Conservation (phyloP, 2,329 filamentous ascomycete genomes). For the Penicillium brevicompactum region DNA sequence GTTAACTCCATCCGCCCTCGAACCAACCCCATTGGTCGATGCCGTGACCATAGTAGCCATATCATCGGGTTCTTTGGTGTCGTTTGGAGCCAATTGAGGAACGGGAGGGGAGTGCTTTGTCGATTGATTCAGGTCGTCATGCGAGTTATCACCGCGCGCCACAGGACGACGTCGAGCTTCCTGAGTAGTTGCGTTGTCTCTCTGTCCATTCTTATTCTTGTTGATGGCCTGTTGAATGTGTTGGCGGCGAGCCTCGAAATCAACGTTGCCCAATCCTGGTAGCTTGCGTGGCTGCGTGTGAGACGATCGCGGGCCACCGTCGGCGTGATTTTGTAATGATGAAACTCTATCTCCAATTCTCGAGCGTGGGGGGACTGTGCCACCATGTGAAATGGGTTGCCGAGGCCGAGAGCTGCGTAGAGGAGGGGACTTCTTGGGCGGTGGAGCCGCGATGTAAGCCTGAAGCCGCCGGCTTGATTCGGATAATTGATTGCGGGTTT, state of each 20-base stretch:
- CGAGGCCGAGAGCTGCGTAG: conserved; percentile 80
- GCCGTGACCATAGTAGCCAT: conserved; percentile 29
- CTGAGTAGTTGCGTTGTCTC: conserved; percentile 60
- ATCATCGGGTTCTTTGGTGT: conserved; percentile 16
- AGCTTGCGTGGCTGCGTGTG: conserved; percentile 46
- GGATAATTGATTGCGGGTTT: conserved; percentile 37
- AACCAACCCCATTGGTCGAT: conserved; percentile 11
- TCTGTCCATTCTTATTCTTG: conserved; percentile 56
- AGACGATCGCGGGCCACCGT: conserved; percentile 36
- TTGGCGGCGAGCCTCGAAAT: conserved; percentile 80
- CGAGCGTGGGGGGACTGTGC: conserved; percentile 69
- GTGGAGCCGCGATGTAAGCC: conserved; percentile 71
- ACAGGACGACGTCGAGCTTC: conserved; percentile 48
- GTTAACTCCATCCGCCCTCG: conserved; percentile 12
- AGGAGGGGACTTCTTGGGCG: conserved; percentile 74
- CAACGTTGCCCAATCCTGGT: conserved; percentile 72
- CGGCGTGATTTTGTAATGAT: conserved; percentile 42
- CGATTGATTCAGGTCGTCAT: conserved; percentile 29
- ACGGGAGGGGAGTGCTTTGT: conserved; percentile 15
- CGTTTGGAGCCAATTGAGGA: conserved; percentile 4
- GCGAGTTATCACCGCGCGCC: conserved; percentile 53
- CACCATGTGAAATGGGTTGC: conserved; percentile 74
- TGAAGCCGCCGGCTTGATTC: conserved; percentile 64
- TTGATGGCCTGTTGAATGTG: conserved; percentile 84
- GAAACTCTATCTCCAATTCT: conserved; percentile 63